Evolutionary conservation across 176 grass and related monocot genomes (phyloP).

Genomic region (Oryza brachyantha): DNA sequence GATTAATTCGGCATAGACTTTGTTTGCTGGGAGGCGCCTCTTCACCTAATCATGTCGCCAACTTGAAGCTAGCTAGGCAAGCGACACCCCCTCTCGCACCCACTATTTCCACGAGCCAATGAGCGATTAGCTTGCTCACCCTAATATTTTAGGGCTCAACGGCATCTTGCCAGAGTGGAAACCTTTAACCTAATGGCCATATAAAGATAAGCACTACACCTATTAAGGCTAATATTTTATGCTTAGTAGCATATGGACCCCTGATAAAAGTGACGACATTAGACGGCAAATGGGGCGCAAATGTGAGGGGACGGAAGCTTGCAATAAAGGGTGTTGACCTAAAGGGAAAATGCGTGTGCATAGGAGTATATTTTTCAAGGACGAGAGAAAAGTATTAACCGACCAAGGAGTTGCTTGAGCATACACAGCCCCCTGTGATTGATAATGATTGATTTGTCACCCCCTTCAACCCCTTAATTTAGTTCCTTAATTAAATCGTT

Average conservation of each 20-base stretch:
- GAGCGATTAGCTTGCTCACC: constrained; percentile 11
- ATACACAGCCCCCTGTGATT: constrained; percentile 30
- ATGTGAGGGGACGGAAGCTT: constrained; percentile 37
- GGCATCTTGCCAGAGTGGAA: constrained; percentile 53
- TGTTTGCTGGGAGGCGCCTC: constrained; percentile 40
- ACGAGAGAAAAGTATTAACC: constrained; percentile 42
- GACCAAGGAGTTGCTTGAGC: constrained; percentile 47
- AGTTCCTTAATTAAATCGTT: constrained; percentile 32
- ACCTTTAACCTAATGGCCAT: constrained; percentile 38
- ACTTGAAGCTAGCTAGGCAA: constrained; percentile 24
- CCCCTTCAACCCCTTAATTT: constrained; percentile 38
- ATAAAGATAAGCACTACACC: constrained; percentile 59
- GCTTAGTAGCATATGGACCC: constrained; percentile 35
- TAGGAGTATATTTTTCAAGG: constrained; percentile 8
- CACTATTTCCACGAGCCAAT: constrained; percentile 42
- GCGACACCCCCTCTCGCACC: background rate
- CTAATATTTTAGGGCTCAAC: constrained; percentile 44
- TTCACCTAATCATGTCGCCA: constrained; percentile 57
- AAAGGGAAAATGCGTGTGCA: constrained; percentile 17
- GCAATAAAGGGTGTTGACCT: constrained; percentile 41
- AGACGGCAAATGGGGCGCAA: constrained; percentile 27
- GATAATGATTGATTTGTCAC: constrained; percentile 58
- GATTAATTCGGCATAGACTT: constrained; percentile 48
- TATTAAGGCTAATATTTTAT: constrained; percentile 45
- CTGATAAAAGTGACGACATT: constrained; percentile 41